These are phyloP conservation scores for Pichia rugopelliculosa DNA, from an alignment of 805 yeast species.

Conservation along the genomic window DNA sequence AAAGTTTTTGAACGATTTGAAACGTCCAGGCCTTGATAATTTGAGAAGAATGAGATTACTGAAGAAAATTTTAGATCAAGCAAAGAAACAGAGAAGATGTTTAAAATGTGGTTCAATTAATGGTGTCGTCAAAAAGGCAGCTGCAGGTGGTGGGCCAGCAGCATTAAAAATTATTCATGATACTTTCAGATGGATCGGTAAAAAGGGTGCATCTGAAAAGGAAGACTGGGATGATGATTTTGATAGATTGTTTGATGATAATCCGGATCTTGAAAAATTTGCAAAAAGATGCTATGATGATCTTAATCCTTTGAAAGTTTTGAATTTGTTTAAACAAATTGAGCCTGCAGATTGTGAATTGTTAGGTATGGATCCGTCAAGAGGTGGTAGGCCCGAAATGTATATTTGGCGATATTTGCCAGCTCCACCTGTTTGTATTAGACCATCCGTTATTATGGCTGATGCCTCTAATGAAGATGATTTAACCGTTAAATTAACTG, in stretches of 20 bases:
- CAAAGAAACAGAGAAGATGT: slow-evolving; percentile 92
- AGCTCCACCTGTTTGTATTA: slow-evolving; percentile 97
- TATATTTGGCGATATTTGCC: slow-evolving; percentile 96
- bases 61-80: slow-evolving; percentile 79
- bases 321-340: slow-evolving; percentile 80
- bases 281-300: slow-evolving; percentile 87
- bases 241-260: slow-evolving; percentile 59
- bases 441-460: slow-evolving; percentile 94
- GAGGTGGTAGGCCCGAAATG: slow-evolving; percentile 91
- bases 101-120: slow-evolving; percentile 79
- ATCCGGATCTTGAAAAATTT: slow-evolving; percentile 85
- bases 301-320: slow-evolving; percentile 83
- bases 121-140: slow-evolving; percentile 96
- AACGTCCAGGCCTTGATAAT: slow-evolving; percentile 85
- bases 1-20: slow-evolving; percentile 64
- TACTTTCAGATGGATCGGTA: slow-evolving; percentile 92
- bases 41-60: slow-evolving; percentile 84
- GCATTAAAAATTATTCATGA: slow-evolving; percentile 94
- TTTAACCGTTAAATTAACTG: slow-evolving; percentile 89
- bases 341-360: slow-evolving; percentile 85
- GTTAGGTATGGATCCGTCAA: slow-evolving; percentile 79
- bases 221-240: slow-evolving; percentile 82
- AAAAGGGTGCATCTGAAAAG: slow-evolving; percentile 79
- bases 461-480: slow-evolving; percentile 94
- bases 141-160: slow-evolving; percentile 85